Evolutionary conservation across 306 rosid genomes (phyloP).

Genomic region (Delonix regia): DNA sequence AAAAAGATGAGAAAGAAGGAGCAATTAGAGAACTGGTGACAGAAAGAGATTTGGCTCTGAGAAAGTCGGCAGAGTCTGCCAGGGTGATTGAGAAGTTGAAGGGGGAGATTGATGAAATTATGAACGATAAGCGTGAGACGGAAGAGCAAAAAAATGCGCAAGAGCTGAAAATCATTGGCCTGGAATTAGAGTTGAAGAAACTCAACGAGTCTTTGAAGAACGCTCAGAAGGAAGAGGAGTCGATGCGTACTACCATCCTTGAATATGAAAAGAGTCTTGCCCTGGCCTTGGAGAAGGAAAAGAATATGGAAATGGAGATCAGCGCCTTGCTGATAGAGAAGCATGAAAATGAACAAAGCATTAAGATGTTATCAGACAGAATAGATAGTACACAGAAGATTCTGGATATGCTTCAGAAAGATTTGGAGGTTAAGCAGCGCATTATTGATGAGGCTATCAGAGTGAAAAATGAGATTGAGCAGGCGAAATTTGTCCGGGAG

Average conservation of each 20-base stretch:
- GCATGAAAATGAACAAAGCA: slow-evolving; percentile 45
- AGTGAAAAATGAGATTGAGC: slow-evolving; percentile 48
- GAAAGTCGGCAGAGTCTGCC: slow-evolving; percentile 36
- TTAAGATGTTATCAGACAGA: slow-evolving; percentile 44
- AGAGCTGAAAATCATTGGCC: slow-evolving; percentile 27
- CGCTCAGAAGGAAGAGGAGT: slow-evolving; percentile 35
- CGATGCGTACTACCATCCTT: slow-evolving; percentile 27
- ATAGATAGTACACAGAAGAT: slow-evolving; percentile 8
- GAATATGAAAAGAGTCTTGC: slow-evolving; percentile 46
- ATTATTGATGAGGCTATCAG: slow-evolving; percentile 41
- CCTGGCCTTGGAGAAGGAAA: slow-evolving; percentile 39
- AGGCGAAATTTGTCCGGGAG: slow-evolving; percentile 40
- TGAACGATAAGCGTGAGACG: slow-evolving; percentile 50
- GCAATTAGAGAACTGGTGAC: slow-evolving; percentile 30
- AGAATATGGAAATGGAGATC: slow-evolving; percentile 44
- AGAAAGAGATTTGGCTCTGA: slow-evolving; percentile 51
- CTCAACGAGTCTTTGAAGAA: slow-evolving; percentile 33
- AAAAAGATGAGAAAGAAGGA: slow-evolving; percentile 39
- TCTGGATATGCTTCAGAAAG: slow-evolving; percentile 38
- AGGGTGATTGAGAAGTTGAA: slow-evolving; percentile 41
- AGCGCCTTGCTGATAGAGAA: slow-evolving; percentile 40
- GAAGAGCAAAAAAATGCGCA: slow-evolving; percentile 32
- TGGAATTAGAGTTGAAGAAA: slow-evolving; percentile 48
- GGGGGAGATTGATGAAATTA: slow-evolving; percentile 39
- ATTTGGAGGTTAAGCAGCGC: slow-evolving; percentile 30